Evolutionary conservation across 140 eudicot species (phyloP), one percentile per base, ranked within the genome.

Genomic region (Erigeron philadelphicus): DNA sequence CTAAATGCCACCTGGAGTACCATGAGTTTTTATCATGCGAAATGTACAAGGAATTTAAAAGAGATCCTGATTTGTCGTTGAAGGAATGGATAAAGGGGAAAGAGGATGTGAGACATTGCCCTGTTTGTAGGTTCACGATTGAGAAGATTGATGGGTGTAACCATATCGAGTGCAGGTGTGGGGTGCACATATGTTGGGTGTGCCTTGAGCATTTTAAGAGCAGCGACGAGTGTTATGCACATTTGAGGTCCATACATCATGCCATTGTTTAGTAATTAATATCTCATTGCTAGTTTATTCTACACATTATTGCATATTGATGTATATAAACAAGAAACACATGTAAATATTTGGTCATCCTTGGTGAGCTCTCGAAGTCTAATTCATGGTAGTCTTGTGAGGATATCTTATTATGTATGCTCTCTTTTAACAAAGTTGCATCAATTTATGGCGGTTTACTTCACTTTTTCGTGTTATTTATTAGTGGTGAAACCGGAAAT

Each of bases 131-230:
- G 38, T 85, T 81, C 60, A 87, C 89, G 0, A 87, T 94, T 4
- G 95, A 94, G 90, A 94, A 94, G 82, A 70, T 82, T 6, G 97
- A 89, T 0, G 99, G 99, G 60, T 94, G 99, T 79, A 85, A 94
- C 59, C 99, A 94, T 67, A 74, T 94, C 2, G 95, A 83, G 82
- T 94, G 99, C 16, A 82, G 82, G 79, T 94, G 99, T n/a, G 95
- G 97, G 71, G 61, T 68, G 25, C 99, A 94, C 57, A 79, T 94
- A 8, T 94, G 99, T 57, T 94, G 99, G 99, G 95, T 76, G 7
- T 94, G 99, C 53, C 79, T 94, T 73, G 84, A 78, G 40, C 53
- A 55, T 59, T 94, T 78, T 65, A 61, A 15, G 40, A 69, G 47
- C 72, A 80, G 90, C 53, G 88, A 82, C 0, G 97, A 89, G 17